Percentiles rank a stretch among this genome's conserved stretches.
These are phyloP conservation scores for Trifolium pratense DNA, from an alignment of 306 rosid species.

Conservation along the genomic window DNA sequence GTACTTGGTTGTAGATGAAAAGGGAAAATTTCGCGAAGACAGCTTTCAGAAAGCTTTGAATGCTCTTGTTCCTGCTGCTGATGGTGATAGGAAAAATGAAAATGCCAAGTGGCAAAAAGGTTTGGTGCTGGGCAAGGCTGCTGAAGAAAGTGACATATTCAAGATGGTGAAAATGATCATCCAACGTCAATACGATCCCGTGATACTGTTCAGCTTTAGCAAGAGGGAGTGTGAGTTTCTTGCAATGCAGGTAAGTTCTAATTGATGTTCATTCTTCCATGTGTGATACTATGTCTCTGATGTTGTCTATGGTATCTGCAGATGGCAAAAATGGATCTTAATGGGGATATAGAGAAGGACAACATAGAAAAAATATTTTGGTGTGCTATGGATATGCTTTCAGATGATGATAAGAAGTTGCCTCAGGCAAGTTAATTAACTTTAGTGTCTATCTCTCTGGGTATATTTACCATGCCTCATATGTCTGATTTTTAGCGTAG, in stretches of 20 bases:
- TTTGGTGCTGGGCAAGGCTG: constrained; percentile 58
- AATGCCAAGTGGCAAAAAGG: constrained; percentile 81
- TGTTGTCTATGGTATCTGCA: constrained; percentile 44
- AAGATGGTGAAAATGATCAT: constrained; percentile 98
- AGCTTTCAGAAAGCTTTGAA: constrained; percentile 84
- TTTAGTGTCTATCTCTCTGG: background rate
- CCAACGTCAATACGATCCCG: constrained; percentile 94
- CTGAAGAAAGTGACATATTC: constrained; percentile 91
- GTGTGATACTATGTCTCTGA: constrained; percentile 9
- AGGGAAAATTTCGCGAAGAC: constrained; percentile 81
- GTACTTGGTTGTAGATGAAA: constrained; percentile 88
- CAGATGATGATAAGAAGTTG: constrained; percentile 94
- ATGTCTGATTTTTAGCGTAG: constrained; percentile 10
- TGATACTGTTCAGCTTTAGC: constrained; percentile 95
- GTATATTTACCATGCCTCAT: background rate
- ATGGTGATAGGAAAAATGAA: constrained; percentile 67
- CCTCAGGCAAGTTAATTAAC: constrained; percentile 77
- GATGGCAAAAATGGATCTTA: constrained; percentile 98
- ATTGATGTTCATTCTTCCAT: constrained; percentile 9
- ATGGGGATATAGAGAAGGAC: constrained; percentile 80
- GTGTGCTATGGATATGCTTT: constrained; percentile 99
- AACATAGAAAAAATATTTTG: constrained; percentile 80
- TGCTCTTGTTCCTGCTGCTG: constrained; percentile 68
- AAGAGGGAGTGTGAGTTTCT: constrained; percentile 93
- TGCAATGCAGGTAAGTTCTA: constrained; percentile 88